Base-by-base conservation (phyloP, 2,329 filamentous ascomycete species). In the Diaporthe batatas region DNA sequence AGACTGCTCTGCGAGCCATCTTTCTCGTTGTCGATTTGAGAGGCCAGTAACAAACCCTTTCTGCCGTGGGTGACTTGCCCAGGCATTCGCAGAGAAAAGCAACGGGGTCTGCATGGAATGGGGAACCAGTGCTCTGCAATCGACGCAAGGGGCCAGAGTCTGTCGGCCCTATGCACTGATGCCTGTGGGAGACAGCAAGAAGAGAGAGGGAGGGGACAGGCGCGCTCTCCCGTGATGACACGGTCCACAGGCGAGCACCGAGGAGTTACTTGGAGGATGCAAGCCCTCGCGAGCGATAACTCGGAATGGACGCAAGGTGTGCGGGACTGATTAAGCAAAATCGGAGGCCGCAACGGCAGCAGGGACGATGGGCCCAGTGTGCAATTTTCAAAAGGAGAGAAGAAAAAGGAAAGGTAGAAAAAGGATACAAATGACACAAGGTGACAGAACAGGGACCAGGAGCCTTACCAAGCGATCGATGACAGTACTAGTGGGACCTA, bases 391-490 rank as follows among this genome's bases (percentile, higher is more conserved):
- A 54, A 54, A 64, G 69, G 59, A 39, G 39, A 34, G 42, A 32
- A 25, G 49, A 53, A 39, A 34, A 59, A 47, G 44, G 44, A 34
- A 72, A 51, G 53, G 42, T 57, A 58, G 47, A 67, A 65, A 62
- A 68, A 68, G 59, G 36, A 72, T 68, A 65, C 71, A 53, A 65
- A 72, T 72, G 70, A 64, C 62, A 73, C 70, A 65, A 67, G 64
- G 69, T 68, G 72, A 69, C 54, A 55, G 70, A 69, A 34, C 73
- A 73, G 47, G 73, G 73, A 74, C 73, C 65, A 68, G 71, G 71
- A 58, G 42, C 62, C 70, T 72, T 72, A 72, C 70, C 68, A 59
- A 72, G 34, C 34, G 64, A 69, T 58, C 59, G 54, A 59, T 70
- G 47, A 49, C 49, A 62, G 55, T 62, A 49, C 55, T 70, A 70